Evolutionary conservation across 2,329 filamentous ascomycete genomes (phyloP).

Genomic region (Paracoccidioides brasiliensis): DNA sequence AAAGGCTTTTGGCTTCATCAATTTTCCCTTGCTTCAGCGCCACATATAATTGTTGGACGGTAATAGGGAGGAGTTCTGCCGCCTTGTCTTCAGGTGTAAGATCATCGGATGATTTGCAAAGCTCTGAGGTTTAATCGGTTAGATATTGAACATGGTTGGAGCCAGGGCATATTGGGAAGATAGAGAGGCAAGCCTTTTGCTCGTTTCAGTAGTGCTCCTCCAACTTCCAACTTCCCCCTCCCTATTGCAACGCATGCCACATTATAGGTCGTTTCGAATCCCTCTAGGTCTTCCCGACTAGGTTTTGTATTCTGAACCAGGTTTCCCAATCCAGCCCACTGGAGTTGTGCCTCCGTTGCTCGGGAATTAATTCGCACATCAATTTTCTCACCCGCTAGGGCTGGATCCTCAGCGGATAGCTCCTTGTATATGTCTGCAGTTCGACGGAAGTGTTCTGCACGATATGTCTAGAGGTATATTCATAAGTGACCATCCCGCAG

Average conservation of each 20-base stretch:
- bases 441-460: conserved; percentile 45
- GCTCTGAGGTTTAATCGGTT: conserved; percentile 24
- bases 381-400: conserved; percentile 39
- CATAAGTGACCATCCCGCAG: conserved; percentile 2
- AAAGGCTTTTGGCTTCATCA: conserved; percentile 43
- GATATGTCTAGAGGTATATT: conserved; percentile 31
- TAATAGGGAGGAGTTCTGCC: conserved; percentile 47
- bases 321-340: conserved; percentile 44
- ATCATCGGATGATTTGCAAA: conserved; percentile 48
- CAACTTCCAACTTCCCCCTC: conserved; percentile 45
- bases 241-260: conserved; percentile 51
- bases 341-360: conserved; percentile 48
- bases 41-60: conserved; percentile 49
- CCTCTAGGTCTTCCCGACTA: conserved; percentile 46
- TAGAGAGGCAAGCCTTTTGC: conserved; percentile 35
- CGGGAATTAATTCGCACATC: conserved; percentile 50
- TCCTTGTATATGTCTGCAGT: conserved; percentile 43
- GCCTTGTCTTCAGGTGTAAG: conserved; percentile 46
- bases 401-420: conserved; percentile 30
- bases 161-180: not conserved
- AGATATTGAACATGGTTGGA: not conserved
- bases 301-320: conserved; percentile 41
- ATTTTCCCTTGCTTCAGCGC: conserved; percentile 41
- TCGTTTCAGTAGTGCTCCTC: conserved; percentile 45
- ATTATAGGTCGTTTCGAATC: conserved; percentile 54